Base-by-base conservation (phyloP, 768 basidiomycete genomes). In the Panus rudis region DNA sequence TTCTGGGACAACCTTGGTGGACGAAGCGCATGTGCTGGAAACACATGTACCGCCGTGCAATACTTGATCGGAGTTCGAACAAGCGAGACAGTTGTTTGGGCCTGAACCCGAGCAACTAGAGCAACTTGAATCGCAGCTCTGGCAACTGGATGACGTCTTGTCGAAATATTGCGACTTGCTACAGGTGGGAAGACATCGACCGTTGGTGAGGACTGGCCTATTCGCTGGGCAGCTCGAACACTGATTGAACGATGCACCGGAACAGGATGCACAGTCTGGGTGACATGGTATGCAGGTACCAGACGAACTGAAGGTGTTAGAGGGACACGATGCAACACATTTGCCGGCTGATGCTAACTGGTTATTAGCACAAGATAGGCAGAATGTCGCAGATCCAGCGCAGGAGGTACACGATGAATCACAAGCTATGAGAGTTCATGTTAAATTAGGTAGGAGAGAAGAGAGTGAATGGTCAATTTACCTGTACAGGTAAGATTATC, bases 191-290 rank as follows among this genome's bases (percentile, higher is more conserved):
- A 91, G 71, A 59, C 89, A 92, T 41, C 89, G 73, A 21, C 87
- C 87, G 42, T 75, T 78, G 28, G 75, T 75, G 35, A 81, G 76
- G 28, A 91, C 85, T 0, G 88, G 90, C 0, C 79, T 75, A 17
- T 68, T 63, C 21, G 78, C 53, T 24, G 78, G 70, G 55, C 90
- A 92, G 37, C 75, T 75, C 6, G 78, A 71, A 62, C 91, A 94
- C 57, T 91, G 81, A 56, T 77, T 79, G 65, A 88, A 88, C 0
- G 79, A 75, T 17, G 73, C 54, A n/a, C 88, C 89, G 19, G 79
- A 78, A 62, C 92, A 94, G 2, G 83, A 79, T 13, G 76, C 78
- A 55, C 91, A 94, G 57, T 93, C 92, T 0, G 88, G 79, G 47
- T 93, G 90, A 60, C 92, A 94, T 4, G 79, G 53, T 42, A 78